Percentiles rank a stretch among this genome's conserved stretches.
Conservation (phyloP, 2,329 filamentous ascomycete species). For the Ramularia collo-cygni region DNA sequence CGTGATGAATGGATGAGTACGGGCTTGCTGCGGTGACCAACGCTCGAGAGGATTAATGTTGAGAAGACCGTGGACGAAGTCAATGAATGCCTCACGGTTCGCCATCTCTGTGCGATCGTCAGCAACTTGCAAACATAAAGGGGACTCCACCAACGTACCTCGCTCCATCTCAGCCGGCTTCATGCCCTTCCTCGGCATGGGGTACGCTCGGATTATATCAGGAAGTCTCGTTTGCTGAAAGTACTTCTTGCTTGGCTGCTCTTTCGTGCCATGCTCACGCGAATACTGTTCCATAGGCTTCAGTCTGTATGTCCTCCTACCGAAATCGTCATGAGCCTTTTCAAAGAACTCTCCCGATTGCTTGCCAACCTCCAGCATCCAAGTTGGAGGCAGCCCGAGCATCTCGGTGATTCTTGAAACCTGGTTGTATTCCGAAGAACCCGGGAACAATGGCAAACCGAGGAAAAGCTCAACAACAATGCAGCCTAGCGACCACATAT, state of each 20-base stretch:
- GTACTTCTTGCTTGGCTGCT: constrained; percentile 99
- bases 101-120: constrained; percentile 73
- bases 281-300: constrained; percentile 99
- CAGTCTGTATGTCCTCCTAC: constrained; percentile 79
- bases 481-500: constrained; percentile 99
- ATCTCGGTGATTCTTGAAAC: constrained; percentile 96
- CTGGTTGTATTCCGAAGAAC: constrained; percentile 98
- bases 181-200: constrained; percentile 99
- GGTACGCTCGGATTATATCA: constrained; percentile 95
- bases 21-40: constrained; percentile 97
- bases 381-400: constrained; percentile 90
- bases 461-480: constrained; percentile 98
- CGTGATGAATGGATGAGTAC: constrained; percentile 95
- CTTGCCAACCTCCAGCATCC: constrained; percentile 99
- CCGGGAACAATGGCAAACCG: constrained; percentile 87
- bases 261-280: constrained; percentile 88
- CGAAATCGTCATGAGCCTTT: constrained; percentile 85
- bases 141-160: constrained; percentile 55
- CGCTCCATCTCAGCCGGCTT: constrained; percentile 92
- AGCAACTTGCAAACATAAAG: constrained; percentile 9
- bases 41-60: constrained; percentile 93
- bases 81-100: constrained; percentile 93
- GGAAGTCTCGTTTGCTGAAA: constrained; percentile 90
- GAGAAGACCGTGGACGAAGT: constrained; percentile 88
- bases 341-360: constrained; percentile 97